phyloP scores from a whole-genome alignment of 768 basidiomycete genomes.

The Phaeotremella skinneri region DNA sequence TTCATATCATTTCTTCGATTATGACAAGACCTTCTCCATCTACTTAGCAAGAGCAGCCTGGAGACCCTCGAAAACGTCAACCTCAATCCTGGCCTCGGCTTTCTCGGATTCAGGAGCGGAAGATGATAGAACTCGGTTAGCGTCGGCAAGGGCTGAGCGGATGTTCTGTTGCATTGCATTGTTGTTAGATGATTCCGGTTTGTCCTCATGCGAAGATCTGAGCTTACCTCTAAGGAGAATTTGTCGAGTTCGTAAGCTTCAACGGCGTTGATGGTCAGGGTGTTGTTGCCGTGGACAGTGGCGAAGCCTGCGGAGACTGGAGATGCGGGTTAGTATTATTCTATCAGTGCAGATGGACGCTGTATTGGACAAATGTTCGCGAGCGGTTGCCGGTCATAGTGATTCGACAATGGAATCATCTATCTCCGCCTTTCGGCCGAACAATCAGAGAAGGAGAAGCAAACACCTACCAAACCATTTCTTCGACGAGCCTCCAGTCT shows the following conservation, averaged over 20 bases:
- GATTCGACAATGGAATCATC: no score
- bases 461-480: slow-evolving; percentile 88
- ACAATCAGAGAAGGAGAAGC: not conserved
- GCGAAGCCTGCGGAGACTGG: slow-evolving; percentile 95
- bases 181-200: not conserved
- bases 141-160: slow-evolving; percentile 83
- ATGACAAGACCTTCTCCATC: slow-evolving; percentile 2
- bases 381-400: no score
- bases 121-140: slow-evolving; percentile 72
- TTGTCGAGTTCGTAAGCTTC: slow-evolving; percentile 90
- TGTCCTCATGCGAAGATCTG: not conserved
- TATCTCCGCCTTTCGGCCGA: no score
- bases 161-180: slow-evolving; percentile 63
- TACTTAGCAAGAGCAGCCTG: slow-evolving; percentile 70
- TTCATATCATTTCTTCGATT: not conserved
- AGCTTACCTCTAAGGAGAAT: slow-evolving; percentile 80
- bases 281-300: slow-evolving; percentile 96
- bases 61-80: slow-evolving; percentile 92
- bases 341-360: no score
- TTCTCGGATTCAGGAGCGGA: slow-evolving; percentile 90
- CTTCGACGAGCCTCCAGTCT: slow-evolving; percentile 69
- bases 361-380: no score
- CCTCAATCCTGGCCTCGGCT: slow-evolving; percentile 87
- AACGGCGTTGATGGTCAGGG: slow-evolving; percentile 91
- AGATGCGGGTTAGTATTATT: not conserved